These are phyloP conservation scores for Murraya koenigii DNA, from an alignment of 345 rosid species.

Conservation along the genomic window DNA sequence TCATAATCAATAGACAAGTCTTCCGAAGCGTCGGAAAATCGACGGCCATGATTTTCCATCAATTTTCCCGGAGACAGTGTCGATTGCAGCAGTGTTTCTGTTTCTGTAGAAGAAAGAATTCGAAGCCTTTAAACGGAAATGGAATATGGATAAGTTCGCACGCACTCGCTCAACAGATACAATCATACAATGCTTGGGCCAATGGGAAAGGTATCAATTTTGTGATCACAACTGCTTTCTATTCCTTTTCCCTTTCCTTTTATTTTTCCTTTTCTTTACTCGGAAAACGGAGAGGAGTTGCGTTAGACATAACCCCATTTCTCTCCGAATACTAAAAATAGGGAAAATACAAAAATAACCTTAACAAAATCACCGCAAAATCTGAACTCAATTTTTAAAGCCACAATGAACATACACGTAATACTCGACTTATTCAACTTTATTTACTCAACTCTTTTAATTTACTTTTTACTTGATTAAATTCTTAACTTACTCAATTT, in stretches of 20 bases:
- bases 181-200: not conserved
- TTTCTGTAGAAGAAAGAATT: not conserved
- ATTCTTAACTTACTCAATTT: too few relatives aligned
- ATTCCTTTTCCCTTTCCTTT: not conserved
- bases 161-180: not conserved
- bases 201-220: not conserved
- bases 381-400: too few relatives aligned
- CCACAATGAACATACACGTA: too few relatives aligned
- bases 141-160: not conserved
- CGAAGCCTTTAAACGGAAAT: not conserved
- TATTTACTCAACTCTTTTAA: too few relatives aligned
- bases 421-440: too few relatives aligned
- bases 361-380: too few relatives aligned
- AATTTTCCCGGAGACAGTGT: not conserved
- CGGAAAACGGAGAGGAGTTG: not conserved
- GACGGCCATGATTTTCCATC: not conserved
- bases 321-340: too few relatives aligned
- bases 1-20: not conserved
- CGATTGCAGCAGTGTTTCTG: not conserved
- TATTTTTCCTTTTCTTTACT: not conserved
- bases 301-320: too few relatives aligned
- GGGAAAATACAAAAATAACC: too few relatives aligned
- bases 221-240: not conserved
- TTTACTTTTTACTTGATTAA: too few relatives aligned
- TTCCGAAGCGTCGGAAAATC: slow-evolving; percentile 1